Percentiles rank a stretch among this genome's conserved stretches.
These are phyloP conservation scores for Cunninghamia lanceolata DNA, from an alignment of 75 land plant genomes.

Conservation along the genomic window DNA sequence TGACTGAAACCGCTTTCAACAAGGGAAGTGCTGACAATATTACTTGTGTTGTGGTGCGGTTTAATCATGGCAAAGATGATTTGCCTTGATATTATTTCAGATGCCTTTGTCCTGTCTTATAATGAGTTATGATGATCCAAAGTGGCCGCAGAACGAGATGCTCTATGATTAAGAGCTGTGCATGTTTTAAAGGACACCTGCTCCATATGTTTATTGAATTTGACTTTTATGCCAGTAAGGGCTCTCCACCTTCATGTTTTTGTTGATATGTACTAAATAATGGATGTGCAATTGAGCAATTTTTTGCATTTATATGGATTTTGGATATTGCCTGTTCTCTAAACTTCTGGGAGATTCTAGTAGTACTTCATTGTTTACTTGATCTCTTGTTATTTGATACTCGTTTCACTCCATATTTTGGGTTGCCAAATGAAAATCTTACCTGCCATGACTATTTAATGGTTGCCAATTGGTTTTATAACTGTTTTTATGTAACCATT, in stretches of 20 bases:
- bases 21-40: slow-evolving; percentile 71
- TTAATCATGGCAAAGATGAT: slow-evolving; percentile 18
- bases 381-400: neutral
- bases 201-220: neutral
- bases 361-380: neutral
- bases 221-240: neutral
- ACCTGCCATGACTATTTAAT: neutral
- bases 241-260: neutral
- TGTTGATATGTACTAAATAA: neutral
- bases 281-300: neutral
- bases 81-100: slow-evolving; percentile 7
- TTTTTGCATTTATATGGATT: neutral
- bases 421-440: neutral
- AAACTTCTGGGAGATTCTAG: neutral
- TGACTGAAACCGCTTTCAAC: slow-evolving; percentile 50
- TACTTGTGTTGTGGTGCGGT: slow-evolving; percentile 63
- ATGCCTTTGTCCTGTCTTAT: neutral
- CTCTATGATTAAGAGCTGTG: neutral
- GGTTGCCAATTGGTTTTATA: too few species aligned
- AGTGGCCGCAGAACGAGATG: neutral
- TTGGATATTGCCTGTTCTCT: neutral
- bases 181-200: slow-evolving; percentile 1
- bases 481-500: too few species aligned
- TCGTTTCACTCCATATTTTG: neutral
- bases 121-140: neutral